Evolutionary conservation across 345 rosid genomes (phyloP), one percentile per base, ranked within the genome.

Genomic region (Schrenkiella parvula): DNA sequence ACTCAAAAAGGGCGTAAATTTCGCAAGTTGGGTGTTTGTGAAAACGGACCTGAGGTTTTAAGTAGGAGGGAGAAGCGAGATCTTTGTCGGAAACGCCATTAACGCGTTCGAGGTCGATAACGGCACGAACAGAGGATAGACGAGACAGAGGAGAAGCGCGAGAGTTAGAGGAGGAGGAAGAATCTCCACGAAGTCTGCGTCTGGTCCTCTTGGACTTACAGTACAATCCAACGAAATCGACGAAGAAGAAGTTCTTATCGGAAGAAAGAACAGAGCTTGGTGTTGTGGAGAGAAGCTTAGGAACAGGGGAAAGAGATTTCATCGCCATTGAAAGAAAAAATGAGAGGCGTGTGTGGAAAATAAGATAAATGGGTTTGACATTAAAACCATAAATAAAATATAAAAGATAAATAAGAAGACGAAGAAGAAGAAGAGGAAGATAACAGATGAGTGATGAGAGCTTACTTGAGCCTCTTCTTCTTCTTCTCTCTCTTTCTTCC

Each of bases 191-290:
- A 50, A 82, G 75, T 68, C 88, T 72, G 68, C 92, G 82, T 54
- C 90, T 64, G 3, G 79, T 44, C 12, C 79, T 59, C 66, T 76
- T 86, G 15, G 73, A 71, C 35, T 92, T 81, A 28, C 86, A 81
- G 37, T 70, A 76, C 2, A 85, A 73, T 5, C 95, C 93, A 12
- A 84, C 84, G 69, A 93, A 93, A 75, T 93, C 98, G 29, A 85
- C 88, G 80, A 79, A 76, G 47, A 87, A 79, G 53, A 79, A 72
- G 25, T 73, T 68, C 41, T 51, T 81, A 47, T 65, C 71, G 13
- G 86, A 75, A 22, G 80, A 54, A 42, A 84, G 81, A 19, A 73
- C 77, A 15, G 91, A 84, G 72, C 78, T 74, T 8, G 87, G 83
- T 35, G 73, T 78, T 2, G 84, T 55, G 31, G 84, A 81, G 70